Base-by-base conservation (phyloP, 257 asterid genomes). In the Avicennia marina region DNA sequence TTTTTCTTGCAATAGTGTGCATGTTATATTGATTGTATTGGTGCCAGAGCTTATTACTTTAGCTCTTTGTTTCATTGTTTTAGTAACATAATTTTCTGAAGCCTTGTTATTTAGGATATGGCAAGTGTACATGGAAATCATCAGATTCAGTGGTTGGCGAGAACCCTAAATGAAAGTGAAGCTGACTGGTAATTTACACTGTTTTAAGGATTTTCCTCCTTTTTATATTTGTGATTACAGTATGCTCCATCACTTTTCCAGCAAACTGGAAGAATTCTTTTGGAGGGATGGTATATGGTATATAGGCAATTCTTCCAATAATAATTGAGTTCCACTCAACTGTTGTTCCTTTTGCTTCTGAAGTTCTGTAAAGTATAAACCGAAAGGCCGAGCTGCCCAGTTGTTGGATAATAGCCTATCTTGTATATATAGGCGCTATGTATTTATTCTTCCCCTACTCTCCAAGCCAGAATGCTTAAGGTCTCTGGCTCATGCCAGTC, bases 81-180 rank as follows among this genome's bases (percentile, higher is more conserved):
- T 44, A 26, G n/a, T 27, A n/a, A 19, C 10, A 38, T 46, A 12
- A 24, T 32, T 40, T 22, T 34, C 29, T 17, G 6, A 12, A 12
- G 2, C 22, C 2, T 33, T 6, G 13, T 36, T 36, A 4, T 29
- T 72, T 57, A 85, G 94, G 78, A 63, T 54, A 44, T 67, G 51
- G 54, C 78, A 5, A 73, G 38, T 62, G 65, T 21, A 15, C 58
- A 21, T 21, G 70, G 59, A 50, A 66, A 72, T 12, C 64, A 67
- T 58, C 88, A 79, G 33, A 48, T 72, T 38, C 58, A 22, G 48
- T 79, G 87, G 88, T 70, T 82, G 58, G 56, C 43, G 58, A 82
- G 67, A 68, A 69, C 59, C 34, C 71, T 85, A 38, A 68, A 74
- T 32, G 75, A 75, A 55, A 80, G 83, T 64, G 55, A 56, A 38